Conservation (phyloP, 164 flowering plant genomes). For the Magnolia sinica region DNA sequence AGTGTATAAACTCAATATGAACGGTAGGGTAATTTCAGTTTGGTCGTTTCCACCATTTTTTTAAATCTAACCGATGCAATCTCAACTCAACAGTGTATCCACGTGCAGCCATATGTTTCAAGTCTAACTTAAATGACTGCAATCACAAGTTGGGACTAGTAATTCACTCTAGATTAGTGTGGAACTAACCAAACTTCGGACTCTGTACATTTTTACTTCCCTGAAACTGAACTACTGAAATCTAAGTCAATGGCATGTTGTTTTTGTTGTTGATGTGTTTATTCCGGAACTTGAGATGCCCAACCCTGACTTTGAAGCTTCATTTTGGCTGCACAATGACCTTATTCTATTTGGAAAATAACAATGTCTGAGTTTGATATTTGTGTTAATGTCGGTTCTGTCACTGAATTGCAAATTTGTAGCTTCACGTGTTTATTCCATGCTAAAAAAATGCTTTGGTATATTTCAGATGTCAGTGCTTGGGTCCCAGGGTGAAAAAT, state of each 20-base stretch:
- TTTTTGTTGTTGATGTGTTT: neutral
- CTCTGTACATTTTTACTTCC: too few relatives aligned
- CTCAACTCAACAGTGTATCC: too few relatives aligned
- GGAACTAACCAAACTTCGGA: too few relatives aligned
- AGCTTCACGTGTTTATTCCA: conserved; percentile 1
- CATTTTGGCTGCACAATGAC: neutral
- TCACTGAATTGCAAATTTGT: neutral
- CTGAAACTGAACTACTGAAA: too few relatives aligned
- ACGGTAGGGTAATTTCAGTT: too few relatives aligned
- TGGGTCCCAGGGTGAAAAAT: conserved; percentile 72
- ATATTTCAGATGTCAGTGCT: conserved; percentile 69
- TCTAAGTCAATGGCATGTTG: too few relatives aligned
- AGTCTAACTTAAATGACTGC: too few relatives aligned
- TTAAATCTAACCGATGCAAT: too few relatives aligned
- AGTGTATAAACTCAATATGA: too few relatives aligned
- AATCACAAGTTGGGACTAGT: too few relatives aligned
- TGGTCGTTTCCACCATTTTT: too few relatives aligned
- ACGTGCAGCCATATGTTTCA: neutral
- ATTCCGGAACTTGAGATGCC: neutral
- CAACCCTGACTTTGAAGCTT: neutral
- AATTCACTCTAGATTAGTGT: too few relatives aligned
- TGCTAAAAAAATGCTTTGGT: neutral
- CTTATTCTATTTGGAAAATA: conserved; percentile 5
- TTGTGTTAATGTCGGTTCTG: neutral
- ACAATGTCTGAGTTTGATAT: neutral